Evolutionary conservation across 805 yeast genomes (phyloP).

Genomic region (Nakazawaea ambrosiae): DNA sequence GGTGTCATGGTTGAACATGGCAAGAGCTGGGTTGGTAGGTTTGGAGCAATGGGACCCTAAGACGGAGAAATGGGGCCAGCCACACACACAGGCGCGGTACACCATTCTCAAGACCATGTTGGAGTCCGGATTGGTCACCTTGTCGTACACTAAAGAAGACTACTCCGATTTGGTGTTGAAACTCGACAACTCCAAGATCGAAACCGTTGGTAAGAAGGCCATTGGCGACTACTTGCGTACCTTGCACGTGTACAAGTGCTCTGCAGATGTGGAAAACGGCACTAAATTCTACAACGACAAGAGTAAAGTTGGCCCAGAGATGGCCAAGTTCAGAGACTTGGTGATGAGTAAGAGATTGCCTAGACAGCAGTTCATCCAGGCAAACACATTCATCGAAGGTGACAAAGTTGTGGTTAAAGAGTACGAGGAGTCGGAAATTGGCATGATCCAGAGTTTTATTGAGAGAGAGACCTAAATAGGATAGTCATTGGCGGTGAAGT

Average conservation of each 20-base stretch:
- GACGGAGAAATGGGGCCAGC: constrained; percentile 84
- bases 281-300: constrained; percentile 54
- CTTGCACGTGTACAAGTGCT: constrained; percentile 72
- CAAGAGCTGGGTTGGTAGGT: constrained; percentile 78
- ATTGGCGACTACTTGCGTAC: constrained; percentile 64
- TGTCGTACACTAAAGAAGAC: constrained; percentile 40
- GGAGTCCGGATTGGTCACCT: constrained; percentile 52
- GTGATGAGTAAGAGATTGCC: constrained; percentile 73
- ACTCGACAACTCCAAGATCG: constrained; percentile 57
- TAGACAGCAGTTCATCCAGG: constrained; percentile 78
- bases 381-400: constrained; percentile 53
- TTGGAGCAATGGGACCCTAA: constrained; percentile 85
- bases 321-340: constrained; percentile 57
- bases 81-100: constrained; percentile 91
- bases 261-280: constrained; percentile 67
- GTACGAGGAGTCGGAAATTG: constrained; percentile 65
- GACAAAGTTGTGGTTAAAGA: constrained; percentile 50
- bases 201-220: constrained; percentile 64
- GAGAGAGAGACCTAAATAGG: constrained; percentile 39
- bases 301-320: constrained; percentile 59
- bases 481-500: too few relatives aligned
- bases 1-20: constrained; percentile 74
- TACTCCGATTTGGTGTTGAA: constrained; percentile 54
- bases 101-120: constrained; percentile 74
- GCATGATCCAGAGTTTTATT: constrained; percentile 71